Evolutionary conservation across 169 alveolate genomes (phyloP).

Genomic region (Cryptosporidium viatorum): DNA sequence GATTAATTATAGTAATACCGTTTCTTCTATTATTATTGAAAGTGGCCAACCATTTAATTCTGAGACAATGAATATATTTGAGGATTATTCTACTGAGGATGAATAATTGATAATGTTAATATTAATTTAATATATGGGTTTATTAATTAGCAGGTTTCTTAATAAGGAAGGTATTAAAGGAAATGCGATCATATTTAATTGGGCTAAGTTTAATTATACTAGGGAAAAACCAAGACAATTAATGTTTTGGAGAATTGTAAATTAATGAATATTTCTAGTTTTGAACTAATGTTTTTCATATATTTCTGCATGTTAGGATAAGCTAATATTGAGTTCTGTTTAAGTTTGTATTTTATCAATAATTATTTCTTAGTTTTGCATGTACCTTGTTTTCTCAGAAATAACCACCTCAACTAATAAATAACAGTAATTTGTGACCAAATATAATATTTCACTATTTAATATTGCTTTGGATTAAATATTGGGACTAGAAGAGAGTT

Average conservation of each 20-base stretch:
- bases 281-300: background rate
- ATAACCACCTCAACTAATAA: too few species aligned
- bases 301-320: background rate
- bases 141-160: background rate
- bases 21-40: constrained; percentile 53
- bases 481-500: background rate
- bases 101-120: background rate
- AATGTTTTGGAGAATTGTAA: background rate
- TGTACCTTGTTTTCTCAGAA: background rate
- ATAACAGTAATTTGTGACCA: too few species aligned
- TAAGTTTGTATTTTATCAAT: too few species aligned
- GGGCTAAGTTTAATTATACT: background rate
- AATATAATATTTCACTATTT: too few species aligned
- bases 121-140: background rate
- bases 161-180: background rate
- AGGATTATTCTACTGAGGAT: constrained; percentile 61
- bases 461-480: too few species aligned
- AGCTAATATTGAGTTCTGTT: background rate
- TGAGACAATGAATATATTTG: background rate
- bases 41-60: background rate
- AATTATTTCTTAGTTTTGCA: too few species aligned
- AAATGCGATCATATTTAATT: background rate
- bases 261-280: background rate
- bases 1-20: constrained; percentile 66
- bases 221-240: background rate